Conservation (phyloP, 2,329 filamentous ascomycete genomes). For the Bipolaris cookei region DNA sequence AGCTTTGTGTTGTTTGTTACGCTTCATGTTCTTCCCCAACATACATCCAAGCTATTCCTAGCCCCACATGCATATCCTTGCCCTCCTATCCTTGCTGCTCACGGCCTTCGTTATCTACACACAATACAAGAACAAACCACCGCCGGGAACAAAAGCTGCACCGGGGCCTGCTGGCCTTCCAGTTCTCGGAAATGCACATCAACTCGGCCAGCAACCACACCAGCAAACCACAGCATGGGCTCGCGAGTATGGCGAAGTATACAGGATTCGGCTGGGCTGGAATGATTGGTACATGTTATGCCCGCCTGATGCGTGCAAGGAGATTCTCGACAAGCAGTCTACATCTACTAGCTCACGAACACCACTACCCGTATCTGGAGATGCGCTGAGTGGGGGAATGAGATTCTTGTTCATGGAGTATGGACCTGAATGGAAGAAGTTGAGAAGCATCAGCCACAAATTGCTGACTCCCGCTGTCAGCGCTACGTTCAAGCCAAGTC, state of each 20-base stretch:
- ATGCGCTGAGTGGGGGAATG: slow-evolving; percentile 51
- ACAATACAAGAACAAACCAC: slow-evolving; percentile 17
- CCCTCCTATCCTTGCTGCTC: slow-evolving; percentile 20
- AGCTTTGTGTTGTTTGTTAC: background rate
- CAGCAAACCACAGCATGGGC: slow-evolving; percentile 49
- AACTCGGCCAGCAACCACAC: slow-evolving; percentile 38
- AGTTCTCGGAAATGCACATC: slow-evolving; percentile 39
- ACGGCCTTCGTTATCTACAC: slow-evolving; percentile 21
- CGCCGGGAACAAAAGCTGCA: slow-evolving; percentile 24
- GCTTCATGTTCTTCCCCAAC: background rate
- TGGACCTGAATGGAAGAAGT: slow-evolving; percentile 50
- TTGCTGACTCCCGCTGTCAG: slow-evolving; percentile 48
- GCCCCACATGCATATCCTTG: slow-evolving; percentile 31
- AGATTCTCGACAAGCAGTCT: slow-evolving; percentile 54
- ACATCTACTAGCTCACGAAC: slow-evolving; percentile 45
- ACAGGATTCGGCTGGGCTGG: slow-evolving; percentile 54
- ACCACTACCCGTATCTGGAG: slow-evolving; percentile 50
- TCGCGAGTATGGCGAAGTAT: slow-evolving; percentile 54
- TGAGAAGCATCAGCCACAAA: slow-evolving; percentile 50
- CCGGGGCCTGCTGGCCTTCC: slow-evolving; percentile 38
- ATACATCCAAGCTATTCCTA: background rate
- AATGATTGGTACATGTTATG: slow-evolving; percentile 56
- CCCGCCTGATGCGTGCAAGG: slow-evolving; percentile 53
- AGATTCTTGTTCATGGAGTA: slow-evolving; percentile 54
- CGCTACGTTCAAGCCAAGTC: slow-evolving; percentile 51